Evolutionary conservation across 805 yeast species (phyloP).

Genomic region (Saturnispora dispora): DNA sequence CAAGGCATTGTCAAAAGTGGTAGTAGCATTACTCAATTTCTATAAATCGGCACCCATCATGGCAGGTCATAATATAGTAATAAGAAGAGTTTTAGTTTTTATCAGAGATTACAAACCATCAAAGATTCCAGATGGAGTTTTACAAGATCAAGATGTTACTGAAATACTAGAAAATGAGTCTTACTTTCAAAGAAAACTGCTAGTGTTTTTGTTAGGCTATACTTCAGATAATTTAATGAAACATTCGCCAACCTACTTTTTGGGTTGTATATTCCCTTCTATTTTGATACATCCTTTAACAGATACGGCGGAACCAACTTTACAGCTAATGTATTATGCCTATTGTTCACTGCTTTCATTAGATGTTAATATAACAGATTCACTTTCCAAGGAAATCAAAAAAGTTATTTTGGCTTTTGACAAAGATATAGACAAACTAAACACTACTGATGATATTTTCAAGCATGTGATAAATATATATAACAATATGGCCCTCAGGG

Average conservation of each 20-base stretch:
- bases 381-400: constrained; percentile 29
- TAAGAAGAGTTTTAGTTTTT: constrained; percentile 58
- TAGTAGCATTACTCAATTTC: constrained; percentile 48
- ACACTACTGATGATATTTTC: constrained; percentile 32
- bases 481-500: constrained; percentile 23
- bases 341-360: constrained; percentile 45
- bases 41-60: constrained; percentile 33
- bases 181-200: constrained; percentile 52
- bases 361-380: constrained; percentile 50
- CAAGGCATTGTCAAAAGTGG: constrained; percentile 62
- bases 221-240: background rate
- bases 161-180: constrained; percentile 45
- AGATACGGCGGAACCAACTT: background rate
- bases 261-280: background rate
- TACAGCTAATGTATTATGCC: constrained; percentile 15
- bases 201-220: constrained; percentile 39
- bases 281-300: background rate
- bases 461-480: constrained; percentile 33
- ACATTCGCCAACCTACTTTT: background rate
- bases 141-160: constrained; percentile 28
- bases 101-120: constrained; percentile 50
- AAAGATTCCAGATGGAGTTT: constrained; percentile 30
- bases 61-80: constrained; percentile 26
- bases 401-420: constrained; percentile 37
- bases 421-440: constrained; percentile 17